Evolutionary conservation across 139 green algal genomes (phyloP).

Genomic region (Coelastrella sp.): DNA sequence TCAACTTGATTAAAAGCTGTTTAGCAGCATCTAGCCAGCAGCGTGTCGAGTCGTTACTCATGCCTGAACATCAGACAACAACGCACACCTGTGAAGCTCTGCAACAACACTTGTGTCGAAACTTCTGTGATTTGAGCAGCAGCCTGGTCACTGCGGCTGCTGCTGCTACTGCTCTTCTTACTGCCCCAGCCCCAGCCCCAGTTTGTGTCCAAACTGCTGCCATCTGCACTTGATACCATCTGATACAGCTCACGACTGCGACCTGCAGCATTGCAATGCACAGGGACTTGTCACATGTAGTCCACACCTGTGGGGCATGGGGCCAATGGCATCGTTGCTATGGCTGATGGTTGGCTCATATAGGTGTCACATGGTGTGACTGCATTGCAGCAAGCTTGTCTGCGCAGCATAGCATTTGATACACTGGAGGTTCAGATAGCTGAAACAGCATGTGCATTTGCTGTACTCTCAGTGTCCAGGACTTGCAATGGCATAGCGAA

Average conservation of each 20-base stretch:
- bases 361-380: no score
- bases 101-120: constrained; percentile 53
- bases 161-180: background rate
- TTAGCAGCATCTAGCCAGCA: no score
- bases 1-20: no score
- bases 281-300: background rate
- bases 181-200: background rate
- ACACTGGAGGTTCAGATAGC: no score
- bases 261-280: background rate
- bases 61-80: background rate
- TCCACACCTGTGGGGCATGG: background rate
- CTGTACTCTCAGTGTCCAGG: background rate
- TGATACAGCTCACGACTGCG: constrained; percentile 53
- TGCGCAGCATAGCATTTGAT: no score
- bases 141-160: background rate
- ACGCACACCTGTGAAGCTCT: constrained; percentile 48
- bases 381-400: no score
- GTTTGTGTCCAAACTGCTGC: constrained; percentile 15
- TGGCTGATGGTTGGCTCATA: background rate
- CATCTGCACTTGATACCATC: constrained; percentile 7
- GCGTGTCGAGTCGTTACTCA: no score
- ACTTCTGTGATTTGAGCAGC: constrained; percentile 14
- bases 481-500: background rate
- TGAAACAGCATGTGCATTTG: no score
- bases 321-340: background rate